Evolutionary conservation across 169 alveolate genomes (phyloP).

Genomic region (Eimeria mitis): DNA sequence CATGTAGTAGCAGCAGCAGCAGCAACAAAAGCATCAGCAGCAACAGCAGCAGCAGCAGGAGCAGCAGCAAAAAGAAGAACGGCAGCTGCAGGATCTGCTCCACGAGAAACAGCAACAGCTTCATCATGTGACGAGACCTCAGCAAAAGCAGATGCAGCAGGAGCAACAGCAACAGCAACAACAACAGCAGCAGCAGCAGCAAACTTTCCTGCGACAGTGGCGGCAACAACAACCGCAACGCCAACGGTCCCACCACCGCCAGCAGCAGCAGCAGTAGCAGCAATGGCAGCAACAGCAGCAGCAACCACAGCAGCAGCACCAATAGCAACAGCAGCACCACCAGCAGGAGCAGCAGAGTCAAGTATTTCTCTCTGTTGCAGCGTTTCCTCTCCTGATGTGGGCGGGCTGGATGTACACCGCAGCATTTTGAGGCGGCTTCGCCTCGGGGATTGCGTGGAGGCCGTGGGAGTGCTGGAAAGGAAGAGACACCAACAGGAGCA

Average conservation of each 20-base stretch:
- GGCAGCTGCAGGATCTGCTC: too few relatives aligned
- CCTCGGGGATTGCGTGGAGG: constrained; percentile 26
- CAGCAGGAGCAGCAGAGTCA: background rate
- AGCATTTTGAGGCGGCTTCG: constrained; percentile 32
- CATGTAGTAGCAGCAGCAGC: constrained; percentile 23
- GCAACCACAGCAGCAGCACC: background rate
- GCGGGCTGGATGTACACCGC: constrained; percentile 69
- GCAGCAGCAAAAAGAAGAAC: too few relatives aligned
- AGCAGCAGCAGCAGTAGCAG: too few relatives aligned
- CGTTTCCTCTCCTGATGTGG: constrained; percentile 25
- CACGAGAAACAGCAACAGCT: background rate
- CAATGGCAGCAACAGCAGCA: too few relatives aligned
- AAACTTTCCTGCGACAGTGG: background rate
- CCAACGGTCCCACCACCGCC: background rate
- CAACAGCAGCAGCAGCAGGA: background rate
- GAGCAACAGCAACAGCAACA: background rate
- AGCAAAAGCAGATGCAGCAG: background rate
- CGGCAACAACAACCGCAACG: background rate
- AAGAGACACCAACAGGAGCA: background rate
- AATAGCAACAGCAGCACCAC: background rate
- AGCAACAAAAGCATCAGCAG: background rate
- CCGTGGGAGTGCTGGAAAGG: constrained; percentile 27
- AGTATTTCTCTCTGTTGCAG: constrained; percentile 44
- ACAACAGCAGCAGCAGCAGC: background rate
- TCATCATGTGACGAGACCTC: background rate